Evolutionary conservation across 257 asterid genomes (phyloP).

Genomic region (Scutellaria minor): DNA sequence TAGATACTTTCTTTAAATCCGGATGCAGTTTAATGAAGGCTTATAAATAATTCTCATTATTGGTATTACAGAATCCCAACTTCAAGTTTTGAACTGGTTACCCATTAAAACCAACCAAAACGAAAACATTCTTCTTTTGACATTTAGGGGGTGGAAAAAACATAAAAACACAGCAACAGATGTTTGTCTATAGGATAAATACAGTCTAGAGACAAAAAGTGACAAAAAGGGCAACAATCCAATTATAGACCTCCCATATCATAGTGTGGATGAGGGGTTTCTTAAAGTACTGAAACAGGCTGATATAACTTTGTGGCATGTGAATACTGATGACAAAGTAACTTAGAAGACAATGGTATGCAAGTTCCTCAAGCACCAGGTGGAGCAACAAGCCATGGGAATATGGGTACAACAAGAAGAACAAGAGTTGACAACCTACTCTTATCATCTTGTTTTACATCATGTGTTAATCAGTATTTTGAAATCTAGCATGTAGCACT

Average conservation of each 20-base stretch:
- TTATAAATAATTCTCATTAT: background rate
- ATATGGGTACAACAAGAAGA: conserved; percentile 13
- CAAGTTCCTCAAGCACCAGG: background rate
- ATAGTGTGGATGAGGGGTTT: background rate
- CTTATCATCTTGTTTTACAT: background rate
- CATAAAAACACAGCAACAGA: background rate
- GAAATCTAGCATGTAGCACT: background rate
- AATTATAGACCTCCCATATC: background rate
- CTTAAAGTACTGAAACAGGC: background rate
- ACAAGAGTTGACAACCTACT: background rate
- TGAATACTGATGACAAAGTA: background rate
- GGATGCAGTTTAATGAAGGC: background rate
- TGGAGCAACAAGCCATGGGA: background rate
- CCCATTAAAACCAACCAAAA: background rate
- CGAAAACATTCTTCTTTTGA: background rate
- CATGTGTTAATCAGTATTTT: background rate
- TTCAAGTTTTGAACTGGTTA: conserved; percentile 11
- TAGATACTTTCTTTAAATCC: background rate
- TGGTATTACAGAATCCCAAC: background rate
- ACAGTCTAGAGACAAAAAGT: no score
- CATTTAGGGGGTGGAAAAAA: background rate
- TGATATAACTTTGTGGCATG: background rate
- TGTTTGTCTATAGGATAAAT: background rate
- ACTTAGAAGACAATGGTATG: background rate
- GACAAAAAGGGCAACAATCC: background rate